A percentile compares a stretch with the other conserved stretches of the same genome.
Evolutionary conservation across 257 asterid genomes (phyloP).

Genomic region (Scutellaria minor): DNA sequence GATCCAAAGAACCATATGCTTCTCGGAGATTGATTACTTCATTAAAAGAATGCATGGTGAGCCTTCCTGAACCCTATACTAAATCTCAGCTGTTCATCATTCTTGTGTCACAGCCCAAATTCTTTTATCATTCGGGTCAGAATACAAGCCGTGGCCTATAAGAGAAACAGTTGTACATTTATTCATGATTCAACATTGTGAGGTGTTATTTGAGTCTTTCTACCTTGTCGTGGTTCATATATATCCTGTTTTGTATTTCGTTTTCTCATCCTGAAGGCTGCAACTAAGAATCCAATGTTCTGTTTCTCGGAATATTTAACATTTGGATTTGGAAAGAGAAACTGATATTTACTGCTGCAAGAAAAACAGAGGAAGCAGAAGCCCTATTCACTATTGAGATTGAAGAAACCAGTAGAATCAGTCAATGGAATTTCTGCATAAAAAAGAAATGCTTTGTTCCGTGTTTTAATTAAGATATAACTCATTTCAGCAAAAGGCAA

Average conservation of each 20-base stretch:
- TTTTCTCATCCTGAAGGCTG: conserved; percentile 17
- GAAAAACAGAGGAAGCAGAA: background rate
- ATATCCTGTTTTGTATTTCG: background rate
- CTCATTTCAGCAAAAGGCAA: no score
- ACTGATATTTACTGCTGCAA: background rate
- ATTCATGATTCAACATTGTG: background rate
- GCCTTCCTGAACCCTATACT: conserved; percentile 27
- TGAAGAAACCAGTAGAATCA: no score
- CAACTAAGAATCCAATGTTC: background rate
- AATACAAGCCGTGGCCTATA: no score
- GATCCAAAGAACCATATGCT: conserved; percentile 52
- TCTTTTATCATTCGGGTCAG: background rate
- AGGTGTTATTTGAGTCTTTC: no score
- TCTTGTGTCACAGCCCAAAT: background rate
- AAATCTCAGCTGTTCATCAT: conserved; percentile 11
- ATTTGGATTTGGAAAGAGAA: background rate
- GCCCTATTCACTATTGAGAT: background rate
- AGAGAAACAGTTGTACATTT: no score
- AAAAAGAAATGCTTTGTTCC: background rate
- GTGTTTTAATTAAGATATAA: no score
- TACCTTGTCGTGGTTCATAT: background rate
- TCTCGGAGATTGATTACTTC: conserved; percentile 62
- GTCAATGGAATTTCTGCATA: background rate
- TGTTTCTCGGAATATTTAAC: background rate
- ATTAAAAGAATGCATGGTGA: conserved; percentile 72